Base-by-base conservation (phyloP, 768 basidiomycete genomes). In the Kwoniella newhampshirensis region DNA sequence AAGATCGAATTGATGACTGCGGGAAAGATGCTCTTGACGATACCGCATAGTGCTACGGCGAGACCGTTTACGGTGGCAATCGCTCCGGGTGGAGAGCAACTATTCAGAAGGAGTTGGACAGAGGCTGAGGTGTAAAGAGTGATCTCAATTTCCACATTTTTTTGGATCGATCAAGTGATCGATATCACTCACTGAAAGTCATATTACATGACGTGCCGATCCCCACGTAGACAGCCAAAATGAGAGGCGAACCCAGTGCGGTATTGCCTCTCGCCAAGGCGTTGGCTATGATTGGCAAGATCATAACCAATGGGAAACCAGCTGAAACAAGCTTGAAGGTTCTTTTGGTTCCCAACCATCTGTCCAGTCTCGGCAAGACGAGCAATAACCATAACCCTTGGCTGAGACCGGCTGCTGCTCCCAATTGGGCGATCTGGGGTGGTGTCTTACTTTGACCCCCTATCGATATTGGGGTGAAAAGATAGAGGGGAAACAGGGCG, bases 1-100 rank as follows among this genome's bases (percentile, higher is more conserved):
- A 64, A 60, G 42, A 64, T 44, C 26, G 46, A 49, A 50, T 64
- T 64, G 46, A 64, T 52, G 23, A 53, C 62, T 28, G 62, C 62
- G 8, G 62, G 57, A 49, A 58, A 58, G 50, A 60, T 49, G 35
- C 51, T 53, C 48, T 63, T 63, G 40, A 61, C 60, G 17, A 61
- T 52, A 26, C 60, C 60, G 44, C 60, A 61, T 5, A 61, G 45
- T 5, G 60, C 60, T 17, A 61, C 60, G 5, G 60, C 60, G 28
- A 58, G 54, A 23, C 62, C 57, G 42, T 58, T 63, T 18, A 58
- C 62, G 2, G 57, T 58, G 30, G 56, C 62, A 20, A 63, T 54
- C 11, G 62, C 58, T 2, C 32, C 54, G 15, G 62, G 62, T 12
- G 62, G 58, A 3, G 58, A 41, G 18, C 47, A 56, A 4, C 52